These are phyloP conservation scores for Capronia epimyces DNA, from an alignment of 2,329 filamentous ascomycete species.

Conservation along the genomic window DNA sequence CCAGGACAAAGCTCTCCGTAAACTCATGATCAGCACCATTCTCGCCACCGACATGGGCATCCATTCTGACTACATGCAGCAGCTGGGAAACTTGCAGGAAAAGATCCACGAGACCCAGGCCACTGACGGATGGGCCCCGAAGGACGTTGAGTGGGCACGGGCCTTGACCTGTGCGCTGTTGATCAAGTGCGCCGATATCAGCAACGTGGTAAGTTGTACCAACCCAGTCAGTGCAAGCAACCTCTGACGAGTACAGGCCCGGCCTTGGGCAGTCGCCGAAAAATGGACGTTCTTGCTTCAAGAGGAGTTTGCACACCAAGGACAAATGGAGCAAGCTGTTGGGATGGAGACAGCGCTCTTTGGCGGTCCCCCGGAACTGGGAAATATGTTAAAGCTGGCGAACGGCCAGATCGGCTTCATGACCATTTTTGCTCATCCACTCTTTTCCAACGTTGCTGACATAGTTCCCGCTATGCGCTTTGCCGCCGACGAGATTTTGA, in stretches of 20 bases:
- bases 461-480: conserved; percentile 81
- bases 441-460: conserved; percentile 83
- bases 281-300: conserved; percentile 93
- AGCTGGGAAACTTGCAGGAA: conserved; percentile 71
- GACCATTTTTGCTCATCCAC: conserved; percentile 86
- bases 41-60: conserved; percentile 95
- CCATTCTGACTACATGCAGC: conserved; percentile 95
- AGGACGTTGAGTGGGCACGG: conserved; percentile 69
- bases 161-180: conserved; percentile 80
- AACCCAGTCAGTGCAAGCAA: background rate
- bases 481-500: conserved; percentile 72
- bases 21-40: conserved; percentile 95
- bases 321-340: conserved; percentile 82
- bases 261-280: conserved; percentile 73
- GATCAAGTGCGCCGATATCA: conserved; percentile 98
- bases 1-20: conserved; percentile 70
- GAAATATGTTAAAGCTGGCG: conserved; percentile 74
- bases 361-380: conserved; percentile 68
- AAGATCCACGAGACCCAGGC: conserved; percentile 64
- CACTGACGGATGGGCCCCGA: conserved; percentile 67
- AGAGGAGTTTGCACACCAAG: conserved; percentile 89
- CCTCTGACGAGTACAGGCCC: conserved; percentile 53
- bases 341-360: conserved; percentile 84
- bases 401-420: conserved; percentile 93
- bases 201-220: conserved; percentile 75